Evolutionary conservation across 805 yeast species (phyloP).

Genomic region (Pichia occidentalis): DNA sequence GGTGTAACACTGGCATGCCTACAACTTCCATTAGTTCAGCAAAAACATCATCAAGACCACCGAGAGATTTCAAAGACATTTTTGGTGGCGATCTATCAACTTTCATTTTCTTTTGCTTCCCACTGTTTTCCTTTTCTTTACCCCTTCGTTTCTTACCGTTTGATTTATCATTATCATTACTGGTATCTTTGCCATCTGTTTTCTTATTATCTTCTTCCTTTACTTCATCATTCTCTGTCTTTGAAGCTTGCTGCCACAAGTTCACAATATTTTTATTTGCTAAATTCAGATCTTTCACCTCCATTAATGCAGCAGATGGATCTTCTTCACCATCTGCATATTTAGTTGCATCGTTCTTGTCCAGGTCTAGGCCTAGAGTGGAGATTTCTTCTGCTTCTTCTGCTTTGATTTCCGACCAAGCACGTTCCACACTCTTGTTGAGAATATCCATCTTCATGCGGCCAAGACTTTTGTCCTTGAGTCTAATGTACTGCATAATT

Average conservation of each 20-base stretch:
- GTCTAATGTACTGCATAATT: constrained; percentile 51
- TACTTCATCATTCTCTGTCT: constrained; percentile 16
- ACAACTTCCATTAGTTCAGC: constrained; percentile 83
- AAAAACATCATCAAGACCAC: constrained; percentile 85
- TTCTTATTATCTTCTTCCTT: constrained; percentile 28
- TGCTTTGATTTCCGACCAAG: constrained; percentile 45
- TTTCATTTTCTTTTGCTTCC: constrained; percentile 24
- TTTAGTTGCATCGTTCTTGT: background rate
- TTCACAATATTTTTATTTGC: constrained; percentile 73
- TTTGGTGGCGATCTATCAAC: constrained; percentile 64
- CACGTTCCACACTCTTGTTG: constrained; percentile 57
- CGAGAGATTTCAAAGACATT: constrained; percentile 63
- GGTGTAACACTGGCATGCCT: constrained; percentile 88
- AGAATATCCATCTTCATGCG: constrained; percentile 62
- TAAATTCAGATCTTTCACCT: constrained; percentile 55
- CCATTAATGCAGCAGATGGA: constrained; percentile 48
- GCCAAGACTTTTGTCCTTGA: constrained; percentile 58
- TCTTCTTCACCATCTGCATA: constrained; percentile 23
- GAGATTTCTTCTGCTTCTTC: constrained; percentile 59
- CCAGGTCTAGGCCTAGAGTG: constrained; percentile 25
- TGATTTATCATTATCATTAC: constrained; percentile 3
- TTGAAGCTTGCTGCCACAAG: constrained; percentile 48
- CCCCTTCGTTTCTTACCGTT: constrained; percentile 27
- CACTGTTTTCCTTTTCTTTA: constrained; percentile 37
- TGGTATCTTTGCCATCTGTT: background rate